Base-by-base conservation (phyloP, 116 monocot genomes). In the Cymodocea nodosa region DNA sequence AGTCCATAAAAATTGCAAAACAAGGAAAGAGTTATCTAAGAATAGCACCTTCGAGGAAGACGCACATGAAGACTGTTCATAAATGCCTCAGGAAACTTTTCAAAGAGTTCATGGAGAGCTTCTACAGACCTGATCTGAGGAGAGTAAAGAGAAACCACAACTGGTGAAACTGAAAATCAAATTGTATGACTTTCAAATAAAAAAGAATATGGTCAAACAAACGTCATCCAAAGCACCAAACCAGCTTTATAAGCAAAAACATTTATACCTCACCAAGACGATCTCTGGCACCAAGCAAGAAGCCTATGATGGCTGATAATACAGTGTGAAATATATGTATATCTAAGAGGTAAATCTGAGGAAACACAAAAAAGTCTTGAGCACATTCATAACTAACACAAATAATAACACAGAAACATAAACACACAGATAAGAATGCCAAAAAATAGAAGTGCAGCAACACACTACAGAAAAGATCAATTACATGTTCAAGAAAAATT, bases 291-390 rank as follows among this genome's bases (percentile, higher is more conserved):
- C 95, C 95, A 71, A 90, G 73, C 63, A 97, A 71, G 58, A 97
- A 90, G 13, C 95, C 90, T 67, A 77, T 78, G 36, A 91, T 63
- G 75, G 95, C 83, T 48, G 95, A 97, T 7, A 87, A 30, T 48
- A 97, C 14, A 15, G 95, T 90, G 70, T 91, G 88, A 65, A 97
- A 85, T 25, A 97, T 66, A 69, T 97, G 73, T 60, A 91, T 81
- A 71, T 97, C 95, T 62, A 97, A 58, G 52, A 97, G 85, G 73
- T 97, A 97, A 23, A 97, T 85, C 95, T 94, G 83, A 23, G 59
- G 15, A 58, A 67, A 36, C 35, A 50, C 18, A 51, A 20, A 23
- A 9, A 67, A 6, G 44, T 37, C 2, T 44, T 44, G 6, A 44
- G 44, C 11, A 44, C 44, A 6, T 44, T 3, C 44, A 37, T 16